Conservation (phyloP, 2,329 filamentous ascomycete species). For the Phoma sp. region DNA sequence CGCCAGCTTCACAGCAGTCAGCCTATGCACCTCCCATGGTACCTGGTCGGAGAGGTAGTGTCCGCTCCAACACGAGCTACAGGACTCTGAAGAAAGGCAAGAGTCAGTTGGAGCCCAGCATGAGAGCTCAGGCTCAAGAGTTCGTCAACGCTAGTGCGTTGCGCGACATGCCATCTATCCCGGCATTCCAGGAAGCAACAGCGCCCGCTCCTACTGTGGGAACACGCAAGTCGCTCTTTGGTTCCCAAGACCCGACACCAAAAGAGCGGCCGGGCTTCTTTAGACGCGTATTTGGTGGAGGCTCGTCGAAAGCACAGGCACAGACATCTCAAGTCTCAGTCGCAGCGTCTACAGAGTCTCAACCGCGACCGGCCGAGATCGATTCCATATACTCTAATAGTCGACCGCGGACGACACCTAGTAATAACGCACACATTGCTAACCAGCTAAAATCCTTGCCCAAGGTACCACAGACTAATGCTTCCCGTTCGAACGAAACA, state of each 20-base stretch:
- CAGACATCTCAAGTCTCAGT: conserved; percentile 40
- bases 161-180: conserved; percentile 51
- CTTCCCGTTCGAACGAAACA: conserved; percentile 27
- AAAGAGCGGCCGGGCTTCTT: conserved; percentile 86
- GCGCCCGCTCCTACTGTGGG: conserved; percentile 61
- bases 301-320: conserved; percentile 63
- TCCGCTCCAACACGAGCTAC: conserved; percentile 61
- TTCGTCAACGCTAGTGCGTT: conserved; percentile 56
- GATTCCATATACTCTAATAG: conserved; percentile 40
- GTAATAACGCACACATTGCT: conserved; percentile 52
- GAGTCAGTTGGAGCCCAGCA: conserved; percentile 49
- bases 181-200: conserved; percentile 55
- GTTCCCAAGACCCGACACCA: conserved; percentile 46
- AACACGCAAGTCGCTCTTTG: conserved; percentile 55
- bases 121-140: conserved; percentile 55
- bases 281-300: conserved; percentile 79
- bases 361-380: conserved; percentile 33
- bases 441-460: conserved; percentile 55
- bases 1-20: conserved; percentile 49
- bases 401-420: conserved; percentile 48
- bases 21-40: conserved; percentile 47
- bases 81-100: conserved; percentile 51
- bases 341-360: conserved; percentile 24
- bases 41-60: conserved; percentile 63
- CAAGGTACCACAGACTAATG: conserved; percentile 35